Evolutionary conservation across 1,139 yeast genomes (phyloP).

Genomic region (Magnusiomyces magnusii): DNA sequence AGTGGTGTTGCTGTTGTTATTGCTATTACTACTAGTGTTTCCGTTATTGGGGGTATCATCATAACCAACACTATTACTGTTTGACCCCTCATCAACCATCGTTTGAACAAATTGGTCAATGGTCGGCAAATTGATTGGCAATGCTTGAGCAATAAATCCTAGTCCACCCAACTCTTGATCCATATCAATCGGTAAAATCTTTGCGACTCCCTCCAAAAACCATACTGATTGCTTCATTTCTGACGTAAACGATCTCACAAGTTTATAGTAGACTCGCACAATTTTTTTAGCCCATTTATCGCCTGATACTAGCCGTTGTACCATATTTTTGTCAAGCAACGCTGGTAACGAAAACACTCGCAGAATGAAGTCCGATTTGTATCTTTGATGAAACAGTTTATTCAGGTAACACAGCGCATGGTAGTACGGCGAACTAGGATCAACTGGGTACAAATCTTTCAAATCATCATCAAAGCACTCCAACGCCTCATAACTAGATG

Average conservation of each 20-base stretch:
- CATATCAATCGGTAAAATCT: slow-evolving; percentile 47
- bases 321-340: slow-evolving; percentile 66
- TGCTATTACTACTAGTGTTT: not conserved
- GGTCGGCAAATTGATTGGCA: slow-evolving; percentile 21
- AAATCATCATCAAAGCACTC: slow-evolving; percentile 65
- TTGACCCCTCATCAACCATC: not conserved
- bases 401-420: slow-evolving; percentile 81
- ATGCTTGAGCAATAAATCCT: slow-evolving; percentile 33
- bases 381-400: slow-evolving; percentile 67
- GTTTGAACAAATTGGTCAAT: not conserved
- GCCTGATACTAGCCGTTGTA: slow-evolving; percentile 71
- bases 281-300: slow-evolving; percentile 83
- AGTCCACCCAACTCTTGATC: slow-evolving; percentile 35
- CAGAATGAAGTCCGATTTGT: slow-evolving; percentile 76
- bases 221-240: slow-evolving; percentile 87
- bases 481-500: slow-evolving; percentile 6
- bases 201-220: slow-evolving; percentile 90
- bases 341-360: slow-evolving; percentile 94
- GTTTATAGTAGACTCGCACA: slow-evolving; percentile 78
- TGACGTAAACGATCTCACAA: slow-evolving; percentile 70
- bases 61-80: not conserved
- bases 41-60: no score
- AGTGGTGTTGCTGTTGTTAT: not conserved
- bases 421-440: slow-evolving; percentile 73
- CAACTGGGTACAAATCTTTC: slow-evolving; percentile 79